Percentiles rank a stretch among this genome's conserved stretches.
Evolutionary conservation across 768 basidiomycete genomes (phyloP).

Genomic region (Hygrophorus pudorinus): DNA sequence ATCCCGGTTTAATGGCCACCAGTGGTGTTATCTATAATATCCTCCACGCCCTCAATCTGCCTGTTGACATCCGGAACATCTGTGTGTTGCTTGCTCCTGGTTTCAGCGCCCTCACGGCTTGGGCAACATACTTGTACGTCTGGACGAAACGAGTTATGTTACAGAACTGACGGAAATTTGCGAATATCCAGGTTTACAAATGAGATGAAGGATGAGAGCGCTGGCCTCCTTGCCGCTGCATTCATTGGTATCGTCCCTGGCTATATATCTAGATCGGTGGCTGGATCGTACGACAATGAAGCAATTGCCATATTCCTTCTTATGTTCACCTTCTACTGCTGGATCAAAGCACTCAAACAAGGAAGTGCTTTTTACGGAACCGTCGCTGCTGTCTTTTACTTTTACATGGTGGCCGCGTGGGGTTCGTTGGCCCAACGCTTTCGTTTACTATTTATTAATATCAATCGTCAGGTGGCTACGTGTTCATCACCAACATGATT

Average conservation of each 20-base stretch:
- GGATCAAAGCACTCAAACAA: conserved; percentile 93
- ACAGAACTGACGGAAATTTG: background rate
- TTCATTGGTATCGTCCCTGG: conserved; percentile 98
- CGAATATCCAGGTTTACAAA: conserved; percentile 62
- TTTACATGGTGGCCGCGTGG: conserved; percentile 99
- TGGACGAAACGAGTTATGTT: background rate
- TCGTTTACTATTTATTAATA: conserved; percentile 3
- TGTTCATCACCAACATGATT: conserved; percentile 99
- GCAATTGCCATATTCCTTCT: conserved; percentile 99
- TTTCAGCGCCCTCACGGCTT: conserved; percentile 93
- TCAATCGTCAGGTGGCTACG: conserved; percentile 63
- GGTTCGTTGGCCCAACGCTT: conserved; percentile 32
- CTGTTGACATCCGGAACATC: conserved; percentile 94
- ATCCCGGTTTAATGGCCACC: conserved; percentile 97
- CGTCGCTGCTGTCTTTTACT: conserved; percentile 90
- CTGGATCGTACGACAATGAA: conserved; percentile 99
- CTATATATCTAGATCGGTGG: conserved; percentile 98
- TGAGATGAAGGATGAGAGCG: conserved; percentile 91
- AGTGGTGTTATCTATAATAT: conserved; percentile 94
- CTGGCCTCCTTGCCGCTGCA: conserved; percentile 92
- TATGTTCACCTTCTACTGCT: conserved; percentile 96
- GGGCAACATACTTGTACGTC: conserved; percentile 88
- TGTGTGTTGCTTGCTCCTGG: conserved; percentile 96
- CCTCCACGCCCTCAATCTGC: conserved; percentile 80
- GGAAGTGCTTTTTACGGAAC: conserved; percentile 92